Evolutionary conservation across 768 basidiomycete species (phyloP).

Genomic region (Lactarius evosmus): DNA sequence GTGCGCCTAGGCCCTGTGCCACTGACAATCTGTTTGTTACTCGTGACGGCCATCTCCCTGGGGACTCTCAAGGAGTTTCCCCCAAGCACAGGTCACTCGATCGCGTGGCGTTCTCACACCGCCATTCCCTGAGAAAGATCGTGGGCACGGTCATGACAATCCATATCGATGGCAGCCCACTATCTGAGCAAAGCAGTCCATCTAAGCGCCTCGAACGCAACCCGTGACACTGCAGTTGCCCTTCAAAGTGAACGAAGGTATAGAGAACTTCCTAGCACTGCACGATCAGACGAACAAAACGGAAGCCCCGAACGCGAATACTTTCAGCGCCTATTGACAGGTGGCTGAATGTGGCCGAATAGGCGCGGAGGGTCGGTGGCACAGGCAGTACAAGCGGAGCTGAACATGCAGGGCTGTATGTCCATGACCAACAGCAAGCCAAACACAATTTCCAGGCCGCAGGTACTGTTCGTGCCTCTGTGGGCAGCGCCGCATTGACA

Average conservation of each 20-base stretch:
- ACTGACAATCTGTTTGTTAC: neutral
- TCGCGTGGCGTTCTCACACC: constrained; percentile 16
- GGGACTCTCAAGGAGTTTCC: constrained; percentile 3
- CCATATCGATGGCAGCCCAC: neutral
- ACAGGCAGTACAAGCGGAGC: constrained; percentile 3
- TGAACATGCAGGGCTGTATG: constrained; percentile 2
- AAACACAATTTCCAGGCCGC: neutral
- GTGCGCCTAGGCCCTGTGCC: neutral
- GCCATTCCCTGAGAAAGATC: neutral
- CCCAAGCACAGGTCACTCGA: constrained; percentile 1
- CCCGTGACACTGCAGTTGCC: neutral
- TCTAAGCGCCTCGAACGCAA: neutral
- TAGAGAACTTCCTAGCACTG: neutral
- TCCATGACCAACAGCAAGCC: neutral
- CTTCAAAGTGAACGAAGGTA: neutral
- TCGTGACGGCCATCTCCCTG: neutral
- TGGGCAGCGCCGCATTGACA: neutral
- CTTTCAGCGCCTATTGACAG: neutral
- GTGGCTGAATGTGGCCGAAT: constrained; percentile 3
- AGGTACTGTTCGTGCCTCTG: neutral
- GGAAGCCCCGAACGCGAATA: neutral
- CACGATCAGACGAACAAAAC: neutral
- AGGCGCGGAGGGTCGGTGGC: neutral
- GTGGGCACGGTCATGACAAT: neutral
- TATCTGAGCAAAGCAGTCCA: neutral